phyloP scores from a whole-genome alignment of 2,329 filamentous ascomycete genomes.

The Cercospora sesami region DNA sequence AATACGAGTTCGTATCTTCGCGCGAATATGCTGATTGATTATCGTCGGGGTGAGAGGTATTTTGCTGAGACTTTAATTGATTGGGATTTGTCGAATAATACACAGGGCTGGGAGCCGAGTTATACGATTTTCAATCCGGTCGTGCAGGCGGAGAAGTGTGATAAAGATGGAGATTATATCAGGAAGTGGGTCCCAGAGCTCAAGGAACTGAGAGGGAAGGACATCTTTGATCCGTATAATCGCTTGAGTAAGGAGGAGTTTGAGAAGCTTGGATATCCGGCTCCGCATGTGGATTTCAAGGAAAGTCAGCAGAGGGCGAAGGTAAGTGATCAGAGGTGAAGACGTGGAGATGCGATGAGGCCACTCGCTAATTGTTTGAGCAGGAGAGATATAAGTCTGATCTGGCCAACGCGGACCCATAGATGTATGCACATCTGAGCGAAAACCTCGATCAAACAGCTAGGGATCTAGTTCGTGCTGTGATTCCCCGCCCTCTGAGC shows the following conservation, averaged over 20 bases:
- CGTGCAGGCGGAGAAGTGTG: slow-evolving; percentile 80
- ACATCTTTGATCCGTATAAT: slow-evolving; percentile 51
- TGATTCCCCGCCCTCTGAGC: not conserved
- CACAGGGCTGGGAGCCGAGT: slow-evolving; percentile 54
- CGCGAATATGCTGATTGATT: slow-evolving; percentile 53
- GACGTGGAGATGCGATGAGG: slow-evolving; percentile 39
- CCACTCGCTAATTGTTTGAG: not conserved
- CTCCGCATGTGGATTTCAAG: slow-evolving; percentile 49
- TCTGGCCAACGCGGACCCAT: slow-evolving; percentile 21
- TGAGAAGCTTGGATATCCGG: slow-evolving; percentile 50
- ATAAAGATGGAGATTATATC: slow-evolving; percentile 76
- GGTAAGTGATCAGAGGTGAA: slow-evolving; percentile 27
- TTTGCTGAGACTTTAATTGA: slow-evolving; percentile 54
- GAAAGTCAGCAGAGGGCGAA: slow-evolving; percentile 47
- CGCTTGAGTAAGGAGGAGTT: slow-evolving; percentile 50
- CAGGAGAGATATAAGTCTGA: slow-evolving; percentile 20
- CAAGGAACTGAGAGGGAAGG: slow-evolving; percentile 51
- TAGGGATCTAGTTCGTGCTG: too few species aligned
- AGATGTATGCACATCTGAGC: not conserved
- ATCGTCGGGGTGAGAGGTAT: slow-evolving; percentile 52
- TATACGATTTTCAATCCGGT: slow-evolving; percentile 62
- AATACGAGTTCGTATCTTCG: slow-evolving; percentile 51
- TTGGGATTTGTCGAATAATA: slow-evolving; percentile 52
- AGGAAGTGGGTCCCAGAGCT: slow-evolving; percentile 80
- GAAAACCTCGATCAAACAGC: not conserved